Evolutionary conservation across 2,329 filamentous ascomycete species (phyloP).

Genomic region (Pseudogymnoascus sp.): DNA sequence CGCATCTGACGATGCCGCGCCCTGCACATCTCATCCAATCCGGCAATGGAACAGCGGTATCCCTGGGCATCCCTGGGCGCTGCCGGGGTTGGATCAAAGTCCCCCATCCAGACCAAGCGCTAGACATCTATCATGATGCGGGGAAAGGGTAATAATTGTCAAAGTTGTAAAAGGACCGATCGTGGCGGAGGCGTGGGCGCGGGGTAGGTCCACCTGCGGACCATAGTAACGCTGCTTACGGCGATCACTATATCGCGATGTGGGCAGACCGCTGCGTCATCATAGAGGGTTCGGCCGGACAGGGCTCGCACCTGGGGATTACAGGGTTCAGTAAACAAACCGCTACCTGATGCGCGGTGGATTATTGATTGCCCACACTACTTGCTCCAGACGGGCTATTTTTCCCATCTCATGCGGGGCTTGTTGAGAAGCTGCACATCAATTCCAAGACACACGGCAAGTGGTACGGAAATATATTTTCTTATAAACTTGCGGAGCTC

Average conservation of each 20-base stretch:
- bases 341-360: background rate
- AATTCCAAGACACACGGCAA: background rate
- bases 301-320: background rate
- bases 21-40: background rate
- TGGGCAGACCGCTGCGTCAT: background rate
- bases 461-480: background rate
- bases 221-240: background rate
- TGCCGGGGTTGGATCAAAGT: background rate
- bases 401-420: background rate
- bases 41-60: background rate
- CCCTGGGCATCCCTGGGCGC: background rate
- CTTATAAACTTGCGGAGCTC: background rate
- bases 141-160: background rate
- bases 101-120: background rate
- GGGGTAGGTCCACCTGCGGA: background rate
- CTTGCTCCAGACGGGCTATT: background rate
- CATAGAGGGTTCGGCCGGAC: background rate
- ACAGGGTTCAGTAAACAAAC: constrained; percentile 5
- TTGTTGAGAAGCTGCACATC: background rate
- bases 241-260: constrained; percentile 4
- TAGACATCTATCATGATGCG: background rate
- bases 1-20: constrained; percentile 1
- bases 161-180: background rate
- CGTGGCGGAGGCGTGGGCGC: background rate
- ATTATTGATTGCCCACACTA: background rate